Conservation (phyloP, 1,284 basidiomycete species). For the Athelia psychrophila region DNA sequence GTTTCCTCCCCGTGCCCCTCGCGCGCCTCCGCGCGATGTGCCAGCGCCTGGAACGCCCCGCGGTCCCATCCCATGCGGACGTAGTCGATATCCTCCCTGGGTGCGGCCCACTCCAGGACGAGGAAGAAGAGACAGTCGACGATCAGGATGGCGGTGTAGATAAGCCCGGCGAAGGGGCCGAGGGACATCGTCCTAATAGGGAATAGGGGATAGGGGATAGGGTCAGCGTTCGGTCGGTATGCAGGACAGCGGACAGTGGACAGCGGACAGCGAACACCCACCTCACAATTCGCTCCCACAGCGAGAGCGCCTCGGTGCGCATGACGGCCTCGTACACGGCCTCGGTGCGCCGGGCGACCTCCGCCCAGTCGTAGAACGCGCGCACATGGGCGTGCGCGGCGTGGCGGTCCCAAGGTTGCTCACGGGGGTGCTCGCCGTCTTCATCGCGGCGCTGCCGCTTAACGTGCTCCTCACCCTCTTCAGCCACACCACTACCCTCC, state of each 20-base stretch:
- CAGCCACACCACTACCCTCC: too few species aligned
- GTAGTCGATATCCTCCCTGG: slow-evolving; percentile 66
- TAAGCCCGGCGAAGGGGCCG: slow-evolving; percentile 72
- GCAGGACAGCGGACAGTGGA: background rate
- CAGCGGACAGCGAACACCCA: slow-evolving; percentile 25
- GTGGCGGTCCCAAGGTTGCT: slow-evolving; percentile 58
- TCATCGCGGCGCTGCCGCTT: background rate
- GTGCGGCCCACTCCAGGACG: slow-evolving; percentile 76
- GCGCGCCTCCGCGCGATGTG: too few species aligned
- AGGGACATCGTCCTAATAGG: slow-evolving; percentile 60
- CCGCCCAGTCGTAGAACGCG: slow-evolving; percentile 86
- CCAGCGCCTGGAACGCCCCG: background rate
- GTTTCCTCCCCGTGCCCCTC: too few species aligned
- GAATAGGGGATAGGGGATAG: slow-evolving; percentile 4
- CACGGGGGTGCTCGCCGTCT: slow-evolving; percentile 45
- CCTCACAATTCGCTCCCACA: slow-evolving; percentile 75
- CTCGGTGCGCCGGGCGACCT: slow-evolving; percentile 83
- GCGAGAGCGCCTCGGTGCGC: slow-evolving; percentile 52
- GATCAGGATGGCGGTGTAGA: slow-evolving; percentile 76
- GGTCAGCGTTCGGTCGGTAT: background rate
- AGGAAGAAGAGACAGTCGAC: slow-evolving; percentile 80
- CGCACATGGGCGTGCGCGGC: slow-evolving; percentile 78
- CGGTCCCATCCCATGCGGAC: slow-evolving; percentile 48
- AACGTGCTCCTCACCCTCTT: too few species aligned
- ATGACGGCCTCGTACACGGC: slow-evolving; percentile 77